Base-by-base conservation (phyloP, 331 rosid genomes). In the Quercus lobata region DNA sequence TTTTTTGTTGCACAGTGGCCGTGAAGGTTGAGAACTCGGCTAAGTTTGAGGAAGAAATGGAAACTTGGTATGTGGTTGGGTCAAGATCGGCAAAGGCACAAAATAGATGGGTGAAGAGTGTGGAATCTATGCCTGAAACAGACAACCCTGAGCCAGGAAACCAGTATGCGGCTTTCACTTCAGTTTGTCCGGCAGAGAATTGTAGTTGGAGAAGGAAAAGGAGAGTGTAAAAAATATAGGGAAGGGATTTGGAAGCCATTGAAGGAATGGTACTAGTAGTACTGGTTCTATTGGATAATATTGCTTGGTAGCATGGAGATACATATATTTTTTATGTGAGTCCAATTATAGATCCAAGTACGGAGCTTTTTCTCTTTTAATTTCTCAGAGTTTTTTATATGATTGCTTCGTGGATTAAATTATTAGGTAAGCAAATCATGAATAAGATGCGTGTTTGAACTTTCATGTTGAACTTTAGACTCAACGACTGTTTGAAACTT, bases 21-120 rank as follows among this genome's bases (percentile, higher is more conserved):
- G 88, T 87, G 81, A 84, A 84, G 53, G 76, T 66, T 4, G 86
- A 72, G 88, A 87, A 84, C 0, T 18, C 54, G 5, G 80, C 73
- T 1, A 76, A n/a, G 72, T 76, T 73, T 10, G 81, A 34, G 29
- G 84, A 10, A 18, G 84, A 60, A 53, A 79, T 71, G 56, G 81
- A 61, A 72, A 82, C 84, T 68, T 73, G 71, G 79, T 76, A 46
- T 2, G 77, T 81, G 78, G 18, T 30, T 27, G 69, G 0, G 24
- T 70, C 7, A n/a, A 87, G 83, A 27, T 82, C 83, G 34, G 90
- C 90, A 24, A 87, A 82, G 9, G 88, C 84, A 4, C 84, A 82
- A 58, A 76, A 84, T 11, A 87, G 78, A 34, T 84, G 88, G 2
- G 88, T 84, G 84, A 87, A 84, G 44, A 73, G 81, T 15, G 68